Base-by-base conservation (phyloP, 495 filamentous ascomycete genomes). In the Aspergillus nidulans region DNA sequence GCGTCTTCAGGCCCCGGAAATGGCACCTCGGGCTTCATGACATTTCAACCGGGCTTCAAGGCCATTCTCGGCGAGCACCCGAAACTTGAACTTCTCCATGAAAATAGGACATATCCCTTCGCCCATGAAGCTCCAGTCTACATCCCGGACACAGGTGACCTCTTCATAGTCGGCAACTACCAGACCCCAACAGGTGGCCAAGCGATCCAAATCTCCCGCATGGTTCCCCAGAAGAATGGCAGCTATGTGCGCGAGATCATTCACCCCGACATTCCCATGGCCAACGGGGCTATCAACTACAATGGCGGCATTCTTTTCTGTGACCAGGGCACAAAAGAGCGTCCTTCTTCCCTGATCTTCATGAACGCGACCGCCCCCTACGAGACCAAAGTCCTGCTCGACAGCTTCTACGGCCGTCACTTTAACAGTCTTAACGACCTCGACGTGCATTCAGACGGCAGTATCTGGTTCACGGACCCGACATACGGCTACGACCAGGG, bases 101-200 rank as follows among this genome's bases (percentile, higher is more conserved):
- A 72, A 38, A 68, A 77, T 44, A 45, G 54, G 0, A 48, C 38
- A 12, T 73, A 70, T 48, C 64, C 71, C 4, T 77, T 73, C 53
- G 88, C 87, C 67, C 79, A 84, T 68, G 79, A 83, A 67, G 81
- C 79, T 1, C 82, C 84, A 49, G 76, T 82, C 51, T 89, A 74
- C 64, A 67, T 77, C 48, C 63, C 63, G n/a, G 50, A 51, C 0
- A 49, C 28, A 3, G 30, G 77, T 47, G 69, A 67, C 16, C 69
- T 88, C 34, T 87, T 83, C 69, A 69, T 83, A 50, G 85, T 80
- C 34, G 84, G 81, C 36, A 81, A 57, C 21, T 50, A 32, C 46
- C 23, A 49, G 6, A 49, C 8, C 26, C 63, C 36, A 3, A 39
- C 5, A 44, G 61, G 12, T 18, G 23, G n/a, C 65, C 67, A 55